phyloP scores from a whole-genome alignment of 164 flowering plant species.

The Stephania yunnanensis region DNA sequence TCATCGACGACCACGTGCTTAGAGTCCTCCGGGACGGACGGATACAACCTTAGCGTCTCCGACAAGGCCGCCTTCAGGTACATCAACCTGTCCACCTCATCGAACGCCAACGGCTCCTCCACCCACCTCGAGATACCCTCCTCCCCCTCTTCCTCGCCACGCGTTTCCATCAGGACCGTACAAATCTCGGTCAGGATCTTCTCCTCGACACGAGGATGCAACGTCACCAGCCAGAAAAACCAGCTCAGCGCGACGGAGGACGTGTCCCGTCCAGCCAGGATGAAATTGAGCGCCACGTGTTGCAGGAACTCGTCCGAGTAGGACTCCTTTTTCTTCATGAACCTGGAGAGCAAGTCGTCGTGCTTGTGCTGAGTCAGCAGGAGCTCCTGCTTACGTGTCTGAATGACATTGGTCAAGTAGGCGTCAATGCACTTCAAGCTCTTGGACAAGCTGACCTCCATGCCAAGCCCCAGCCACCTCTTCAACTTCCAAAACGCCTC shows the following conservation, averaged over 20 bases:
- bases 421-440: constrained; percentile 42
- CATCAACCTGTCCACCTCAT: constrained; percentile 53
- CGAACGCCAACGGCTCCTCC: constrained; percentile 48
- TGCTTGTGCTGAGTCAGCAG: constrained; percentile 24
- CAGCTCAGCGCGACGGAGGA: constrained; percentile 39
- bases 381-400: constrained; percentile 52
- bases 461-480: constrained; percentile 55
- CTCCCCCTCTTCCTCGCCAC: constrained; percentile 45
- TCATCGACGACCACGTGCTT: constrained; percentile 55
- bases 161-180: constrained; percentile 40
- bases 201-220: constrained; percentile 27
- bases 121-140: constrained; percentile 37
- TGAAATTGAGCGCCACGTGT: constrained; percentile 44
- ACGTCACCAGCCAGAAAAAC: constrained; percentile 34
- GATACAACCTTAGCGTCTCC: constrained; percentile 58
- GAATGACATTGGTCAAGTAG: constrained; percentile 43
- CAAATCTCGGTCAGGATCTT: constrained; percentile 45
- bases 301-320: constrained; percentile 34
- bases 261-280: constrained; percentile 48
- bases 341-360: constrained; percentile 46
- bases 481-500: constrained; percentile 49
- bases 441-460: constrained; percentile 39
- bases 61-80: constrained; percentile 60
- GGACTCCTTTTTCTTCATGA: constrained; percentile 38
- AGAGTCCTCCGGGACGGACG: constrained; percentile 67